These are phyloP conservation scores for Pyrus pyrifolia DNA, from an alignment of 306 rosid species.

Conservation along the genomic window DNA sequence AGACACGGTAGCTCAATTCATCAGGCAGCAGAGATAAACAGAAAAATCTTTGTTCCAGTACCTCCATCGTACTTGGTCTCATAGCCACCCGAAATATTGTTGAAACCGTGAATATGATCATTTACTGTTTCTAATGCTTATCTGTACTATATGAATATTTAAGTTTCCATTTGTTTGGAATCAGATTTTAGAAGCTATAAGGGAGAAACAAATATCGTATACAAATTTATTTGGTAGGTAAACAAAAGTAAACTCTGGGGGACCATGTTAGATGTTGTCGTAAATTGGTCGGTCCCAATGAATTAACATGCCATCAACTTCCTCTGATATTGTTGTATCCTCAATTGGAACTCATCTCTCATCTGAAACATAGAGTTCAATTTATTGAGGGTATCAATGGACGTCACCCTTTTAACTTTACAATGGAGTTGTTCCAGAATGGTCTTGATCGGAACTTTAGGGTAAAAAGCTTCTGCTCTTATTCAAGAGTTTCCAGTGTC, in stretches of 20 bases:
- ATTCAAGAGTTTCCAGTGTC: neutral
- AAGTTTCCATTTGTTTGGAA: neutral
- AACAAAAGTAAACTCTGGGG: neutral
- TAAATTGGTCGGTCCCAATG: neutral
- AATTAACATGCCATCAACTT: neutral
- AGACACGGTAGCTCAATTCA: no score
- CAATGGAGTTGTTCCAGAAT: neutral
- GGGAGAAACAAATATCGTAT: neutral
- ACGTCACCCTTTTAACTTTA: neutral
- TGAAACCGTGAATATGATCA: neutral
- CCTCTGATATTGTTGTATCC: neutral
- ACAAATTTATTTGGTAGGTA: neutral
- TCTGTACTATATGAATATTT: neutral
- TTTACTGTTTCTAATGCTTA: neutral
- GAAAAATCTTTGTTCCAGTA: neutral
- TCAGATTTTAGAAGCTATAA: neutral
- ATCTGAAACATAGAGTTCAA: neutral
- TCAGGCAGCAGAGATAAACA: neutral
- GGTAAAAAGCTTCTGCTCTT: slow-evolving; percentile 1
- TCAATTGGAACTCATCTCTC: neutral
- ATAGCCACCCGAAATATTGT: neutral
- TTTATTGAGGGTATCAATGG: neutral
- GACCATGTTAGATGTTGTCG: neutral
- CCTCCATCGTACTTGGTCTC: neutral
- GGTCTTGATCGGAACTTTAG: slow-evolving; percentile 11